Evolutionary conservation across 192 early-diverging fungal genomes (phyloP), one percentile per base, ranked within the genome.

Genomic region (Linnemannia schmuckeri): DNA sequence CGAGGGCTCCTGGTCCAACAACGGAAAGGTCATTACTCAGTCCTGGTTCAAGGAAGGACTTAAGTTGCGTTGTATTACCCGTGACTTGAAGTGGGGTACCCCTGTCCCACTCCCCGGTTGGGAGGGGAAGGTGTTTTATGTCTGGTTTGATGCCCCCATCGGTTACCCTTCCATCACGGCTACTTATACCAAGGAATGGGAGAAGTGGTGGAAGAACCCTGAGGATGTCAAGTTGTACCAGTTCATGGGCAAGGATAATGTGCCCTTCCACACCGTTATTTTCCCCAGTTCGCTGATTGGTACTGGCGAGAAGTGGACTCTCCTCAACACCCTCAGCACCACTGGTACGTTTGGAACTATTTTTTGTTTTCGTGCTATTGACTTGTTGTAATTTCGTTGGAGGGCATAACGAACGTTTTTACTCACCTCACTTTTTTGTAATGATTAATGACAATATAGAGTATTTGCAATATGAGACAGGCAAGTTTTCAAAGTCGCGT

Each of bases 181-280:
- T 54, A 97, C 94, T 74, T 99, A 99, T 89, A 98, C 98, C 6
- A 80, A 89, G 72, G 94, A 98, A 35, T 99, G 98, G 98, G 93
- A 97, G 88, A 93, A 96, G 83, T 99, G 99, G 99, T 99, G 99
- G 98, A 98, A 98, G 92, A 99, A 99, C 90, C 97, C 97, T 0
- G 92, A 97, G 30, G 88, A 99, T 66, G 98, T 99, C 72, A 92
- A 97, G 88, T 93, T 99, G 82, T 99, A 96, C 92, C 98, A 99
- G 92, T 99, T 99, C 88, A 99, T 99, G 98, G 99, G 99, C 82
- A 99, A 99, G 91, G 99, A 99, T 89, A 99, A 99, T 76, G 98
- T 99, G 27, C 97, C 97, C 54, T 99, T 99, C 94, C 99, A 99
- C 88, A 96, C 98, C 3, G 96, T 99, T 52, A 93, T 99, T 70